Base-by-base conservation (phyloP, 139 green algal species). In the Tetraselmis striata region DNA sequence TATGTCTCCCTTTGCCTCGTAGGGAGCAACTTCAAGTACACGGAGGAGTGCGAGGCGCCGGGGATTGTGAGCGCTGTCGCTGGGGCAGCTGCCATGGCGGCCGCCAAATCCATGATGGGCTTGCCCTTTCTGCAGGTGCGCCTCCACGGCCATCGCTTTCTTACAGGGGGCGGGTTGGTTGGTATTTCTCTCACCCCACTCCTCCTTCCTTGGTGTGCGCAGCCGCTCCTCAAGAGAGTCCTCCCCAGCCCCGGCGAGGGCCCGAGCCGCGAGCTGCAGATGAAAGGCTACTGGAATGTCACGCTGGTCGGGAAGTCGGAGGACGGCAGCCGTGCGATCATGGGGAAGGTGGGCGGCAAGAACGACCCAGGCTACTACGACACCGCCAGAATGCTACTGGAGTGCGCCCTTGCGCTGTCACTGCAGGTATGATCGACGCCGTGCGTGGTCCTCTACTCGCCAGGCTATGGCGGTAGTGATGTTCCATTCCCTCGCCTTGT, bases 361-460 rank as follows among this genome's bases (percentile, higher is more conserved):
- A 26, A 90, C 25, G 93, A 96, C 85, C 86, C 90, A 0, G 93
- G 93, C n/a, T 96, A 94, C 85, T 90, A 84, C 78, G 79, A 78
- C 59, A 96, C 92, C 26, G 83, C 83, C 1, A 87, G 88, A 32
- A 87, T 95, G 90, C 45, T 95, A 30, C 84, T 95, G 83, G 94
- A 98, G 86, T 77, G 83, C 1, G 91, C 67, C 18, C 79, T 92
- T 0, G 89, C 84, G 80, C 83, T 92, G 32, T 85, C 88, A 1
- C 78, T 89, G 59, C 78, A 83, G 83, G 83, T 81, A 31, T 5
- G 67, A n/a, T n/a, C n/a, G n/a, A n/a, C n/a, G n/a, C n/a, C n/a
- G n/a, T n/a, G n/a, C n/a, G n/a, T n/a, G n/a, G n/a, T n/a, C n/a
- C n/a, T n/a, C n/a, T n/a, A n/a, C n/a, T n/a, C n/a, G n/a, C n/a